A percentile compares a stretch with the other conserved stretches of the same genome.
Evolutionary conservation across 768 basidiomycete genomes (phyloP).

Genomic region (Auricularia heimuer): DNA sequence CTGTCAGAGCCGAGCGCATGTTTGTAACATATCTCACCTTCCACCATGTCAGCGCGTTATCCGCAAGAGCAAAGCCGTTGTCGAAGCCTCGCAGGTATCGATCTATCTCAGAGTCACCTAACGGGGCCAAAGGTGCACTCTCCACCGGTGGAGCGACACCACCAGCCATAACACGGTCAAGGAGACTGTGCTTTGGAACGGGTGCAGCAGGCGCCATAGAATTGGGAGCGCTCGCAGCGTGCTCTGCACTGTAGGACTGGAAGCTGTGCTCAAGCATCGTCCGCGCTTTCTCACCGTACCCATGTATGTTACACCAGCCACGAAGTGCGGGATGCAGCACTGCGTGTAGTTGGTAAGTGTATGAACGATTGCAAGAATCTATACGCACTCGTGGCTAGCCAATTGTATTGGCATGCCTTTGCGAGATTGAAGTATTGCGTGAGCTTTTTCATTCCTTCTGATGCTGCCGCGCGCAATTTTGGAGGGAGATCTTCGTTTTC

Average conservation of each 20-base stretch:
- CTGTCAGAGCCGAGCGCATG: neutral
- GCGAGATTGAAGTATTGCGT: slow-evolving; percentile 7
- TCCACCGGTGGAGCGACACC: neutral
- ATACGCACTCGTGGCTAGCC: slow-evolving; percentile 21
- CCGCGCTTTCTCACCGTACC: neutral
- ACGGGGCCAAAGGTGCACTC: too few relatives aligned
- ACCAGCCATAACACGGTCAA: neutral
- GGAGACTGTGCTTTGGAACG: neutral
- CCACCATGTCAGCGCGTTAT: slow-evolving; percentile 21
- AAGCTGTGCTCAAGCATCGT: neutral
- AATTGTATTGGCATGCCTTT: slow-evolving; percentile 17
- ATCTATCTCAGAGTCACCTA: neutral
- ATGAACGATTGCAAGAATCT: too few relatives aligned
- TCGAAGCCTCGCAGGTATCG: neutral
- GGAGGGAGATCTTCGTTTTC: slow-evolving; percentile 2
- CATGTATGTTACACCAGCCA: slow-evolving; percentile 15
- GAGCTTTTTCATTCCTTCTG: slow-evolving; percentile 20
- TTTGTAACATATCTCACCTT: slow-evolving; percentile 16
- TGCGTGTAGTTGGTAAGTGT: slow-evolving; percentile 2
- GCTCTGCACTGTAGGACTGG: neutral
- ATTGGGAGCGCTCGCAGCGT: neutral
- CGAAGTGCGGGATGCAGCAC: slow-evolving; percentile 21
- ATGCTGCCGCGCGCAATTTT: slow-evolving; percentile 15
- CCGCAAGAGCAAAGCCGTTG: neutral
- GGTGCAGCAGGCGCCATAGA: neutral